These are phyloP conservation scores for Blastobotrys niveus DNA, from an alignment of 1,139 yeast genomes.

Conservation along the genomic window DNA sequence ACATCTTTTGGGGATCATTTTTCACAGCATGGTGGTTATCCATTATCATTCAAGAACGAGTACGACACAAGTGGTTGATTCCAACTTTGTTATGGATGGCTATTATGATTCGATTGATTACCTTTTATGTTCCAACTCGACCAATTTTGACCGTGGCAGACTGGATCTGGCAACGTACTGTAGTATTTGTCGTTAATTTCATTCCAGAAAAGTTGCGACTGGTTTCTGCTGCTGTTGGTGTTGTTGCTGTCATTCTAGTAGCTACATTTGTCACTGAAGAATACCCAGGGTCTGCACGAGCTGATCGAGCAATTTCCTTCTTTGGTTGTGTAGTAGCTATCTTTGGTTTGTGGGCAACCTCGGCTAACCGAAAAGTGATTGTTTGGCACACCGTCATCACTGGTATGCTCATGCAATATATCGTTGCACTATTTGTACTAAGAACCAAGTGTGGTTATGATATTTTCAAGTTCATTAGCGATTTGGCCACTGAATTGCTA, in stretches of 20 bases:
- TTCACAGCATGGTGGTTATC: slow-evolving; percentile 68
- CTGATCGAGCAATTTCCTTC: slow-evolving; percentile 56
- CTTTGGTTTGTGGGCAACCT: slow-evolving; percentile 43
- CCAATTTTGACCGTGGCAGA: slow-evolving; percentile 30
- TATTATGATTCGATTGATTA: slow-evolving; percentile 50
- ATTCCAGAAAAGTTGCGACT: slow-evolving; percentile 41
- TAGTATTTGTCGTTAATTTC: slow-evolving; percentile 40
- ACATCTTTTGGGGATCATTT: slow-evolving; percentile 35
- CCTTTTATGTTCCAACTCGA: slow-evolving; percentile 47
- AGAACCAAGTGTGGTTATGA: slow-evolving; percentile 59
- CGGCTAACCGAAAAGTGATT: slow-evolving; percentile 44
- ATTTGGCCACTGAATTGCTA: slow-evolving; percentile 53
- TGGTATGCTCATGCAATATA: slow-evolving; percentile 58
- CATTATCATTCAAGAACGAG: slow-evolving; percentile 48
- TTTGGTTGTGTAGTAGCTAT: slow-evolving; percentile 52
- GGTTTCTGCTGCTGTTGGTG: slow-evolving; percentile 42
- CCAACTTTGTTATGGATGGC: slow-evolving; percentile 55
- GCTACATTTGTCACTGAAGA: slow-evolving; percentile 55
- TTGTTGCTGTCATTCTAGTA: slow-evolving; percentile 45
- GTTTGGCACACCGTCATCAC: slow-evolving; percentile 60
- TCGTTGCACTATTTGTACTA: slow-evolving; percentile 57
- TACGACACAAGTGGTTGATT: slow-evolving; percentile 55
- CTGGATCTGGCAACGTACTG: slow-evolving; percentile 42
- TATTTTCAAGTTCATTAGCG: slow-evolving; percentile 56
- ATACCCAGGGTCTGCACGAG: slow-evolving; percentile 41